Evolutionary conservation across 257 asterid species (phyloP), one percentile per base, ranked within the genome.

Genomic region (Schizonepeta tenuifolia): DNA sequence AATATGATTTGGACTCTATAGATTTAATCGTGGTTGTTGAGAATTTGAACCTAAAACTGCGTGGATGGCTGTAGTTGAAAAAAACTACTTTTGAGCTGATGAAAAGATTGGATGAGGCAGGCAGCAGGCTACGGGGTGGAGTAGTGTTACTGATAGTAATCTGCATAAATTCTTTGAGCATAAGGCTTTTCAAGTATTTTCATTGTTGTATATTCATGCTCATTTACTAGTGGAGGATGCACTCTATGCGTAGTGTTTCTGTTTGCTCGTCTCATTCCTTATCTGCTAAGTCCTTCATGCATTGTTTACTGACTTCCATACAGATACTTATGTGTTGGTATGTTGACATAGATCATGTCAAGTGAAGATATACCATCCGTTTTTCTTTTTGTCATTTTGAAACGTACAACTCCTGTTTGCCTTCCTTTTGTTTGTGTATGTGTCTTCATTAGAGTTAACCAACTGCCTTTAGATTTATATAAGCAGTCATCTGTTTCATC

Each of bases 191-290:
- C 33, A 13, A 17, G 26, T 20, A 8, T 35, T 33, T 21, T 61
- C 69, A 35, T 40, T 35, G 71, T 22, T 35, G 64, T 24, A 53
- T 31, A 62, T 72, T 71, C 38, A n/a, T 59, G 57, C 31, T 58
- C 47, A 49, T 49, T 60, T 49, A 15, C 36, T 31, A 5, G 7
- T 31, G 36, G 5, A 31, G 35, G 36, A 4, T 31, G 7, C 36
- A 31, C 36, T 31, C 36, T 31, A 31, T 31, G 36, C 1, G 36
- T 31, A 31, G 36, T 31, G 36, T 31, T 31, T 31, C 36, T 31
- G 7, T 31, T 5, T 72, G 47, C 64, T 49, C 13, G 54, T 66
- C 36, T 24, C 61, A 56, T 55, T 18, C 60, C 33, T 33, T 40
- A 10, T 12, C 7, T 62, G 21, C 18, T 15, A 47, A 35, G 24